Evolutionary conservation across 208 protist species (phyloP).

Genomic region (Vickermania spadyakhi): DNA sequence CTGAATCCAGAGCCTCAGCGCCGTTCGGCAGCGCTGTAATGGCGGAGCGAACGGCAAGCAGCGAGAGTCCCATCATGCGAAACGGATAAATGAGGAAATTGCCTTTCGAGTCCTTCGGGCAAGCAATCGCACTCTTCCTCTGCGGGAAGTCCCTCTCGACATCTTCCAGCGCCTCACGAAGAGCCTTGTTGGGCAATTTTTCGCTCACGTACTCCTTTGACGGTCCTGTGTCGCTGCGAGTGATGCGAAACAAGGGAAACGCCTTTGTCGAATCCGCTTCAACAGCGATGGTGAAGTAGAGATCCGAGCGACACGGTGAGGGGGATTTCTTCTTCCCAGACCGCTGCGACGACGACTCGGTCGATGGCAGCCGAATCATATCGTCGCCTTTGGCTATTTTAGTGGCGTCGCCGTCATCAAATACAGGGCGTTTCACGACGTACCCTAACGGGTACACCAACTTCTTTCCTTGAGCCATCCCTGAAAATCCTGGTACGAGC

Average conservation of each 20-base stretch:
- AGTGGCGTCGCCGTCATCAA: constrained; percentile 5
- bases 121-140: neutral
- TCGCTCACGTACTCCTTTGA: constrained; percentile 21
- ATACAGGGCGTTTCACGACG: constrained; percentile 45
- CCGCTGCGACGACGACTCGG: neutral
- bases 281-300: neutral
- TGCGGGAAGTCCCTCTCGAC: constrained; percentile 44
- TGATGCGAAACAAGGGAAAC: constrained; percentile 34
- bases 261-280: neutral
- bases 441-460: constrained; percentile 42
- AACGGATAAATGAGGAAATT: constrained; percentile 10
- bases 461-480: constrained; percentile 10
- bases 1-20: constrained; percentile 8
- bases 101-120: constrained; percentile 7
- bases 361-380: constrained; percentile 4
- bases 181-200: constrained; percentile 21
- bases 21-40: constrained; percentile 26
- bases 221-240: constrained; percentile 48
- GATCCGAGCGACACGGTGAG: neutral
- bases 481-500: constrained; percentile 16
- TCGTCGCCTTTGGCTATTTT: neutral
- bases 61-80: constrained; percentile 26
- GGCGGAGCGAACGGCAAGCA: constrained; percentile 17
- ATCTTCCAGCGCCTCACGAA: constrained; percentile 37
- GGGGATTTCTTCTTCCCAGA: neutral